Evolutionary conservation across 2,329 filamentous ascomycete species (phyloP).

Genomic region (Fusarium neocosmosporiellum): DNA sequence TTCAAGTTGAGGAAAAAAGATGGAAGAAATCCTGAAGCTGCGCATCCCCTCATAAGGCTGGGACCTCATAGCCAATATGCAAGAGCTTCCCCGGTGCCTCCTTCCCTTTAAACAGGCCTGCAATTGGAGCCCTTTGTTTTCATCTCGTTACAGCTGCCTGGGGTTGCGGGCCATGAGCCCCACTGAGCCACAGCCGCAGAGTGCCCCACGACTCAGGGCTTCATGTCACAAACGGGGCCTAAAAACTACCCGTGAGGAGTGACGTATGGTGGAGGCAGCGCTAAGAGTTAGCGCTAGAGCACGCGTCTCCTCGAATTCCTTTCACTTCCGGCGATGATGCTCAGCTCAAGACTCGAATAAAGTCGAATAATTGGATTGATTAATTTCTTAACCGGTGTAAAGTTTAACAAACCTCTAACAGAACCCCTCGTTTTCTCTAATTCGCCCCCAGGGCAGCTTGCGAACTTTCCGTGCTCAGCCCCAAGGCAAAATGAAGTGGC

Average conservation of each 20-base stretch:
- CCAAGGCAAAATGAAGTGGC: not conserved
- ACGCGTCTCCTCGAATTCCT: not conserved
- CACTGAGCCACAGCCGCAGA: slow-evolving; percentile 43
- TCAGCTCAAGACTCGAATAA: not conserved
- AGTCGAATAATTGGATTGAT: not conserved
- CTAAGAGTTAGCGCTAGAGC: not conserved
- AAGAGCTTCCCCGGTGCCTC: slow-evolving; percentile 14
- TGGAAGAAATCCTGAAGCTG: not conserved
- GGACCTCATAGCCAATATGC: slow-evolving; percentile 1
- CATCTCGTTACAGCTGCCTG: slow-evolving; percentile 15
- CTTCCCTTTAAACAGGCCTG: slow-evolving; percentile 7
- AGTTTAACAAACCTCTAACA: not conserved
- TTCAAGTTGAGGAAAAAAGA: slow-evolving; percentile 13
- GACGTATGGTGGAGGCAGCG: slow-evolving; percentile 19
- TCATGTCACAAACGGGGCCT: slow-evolving; percentile 20
- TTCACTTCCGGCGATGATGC: not conserved
- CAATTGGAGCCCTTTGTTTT: slow-evolving; percentile 25
- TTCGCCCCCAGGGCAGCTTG: slow-evolving; percentile 21
- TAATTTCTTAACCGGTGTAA: not conserved
- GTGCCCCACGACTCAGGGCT: slow-evolving; percentile 11
- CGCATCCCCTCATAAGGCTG: slow-evolving; percentile 28
- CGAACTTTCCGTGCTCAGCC: slow-evolving; percentile 33
- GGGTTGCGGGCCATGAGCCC: slow-evolving; percentile 29
- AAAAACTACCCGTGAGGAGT: slow-evolving; percentile 18
- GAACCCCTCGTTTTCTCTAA: not conserved